Conservation (phyloP, 1,139 yeast species). For the Hansenula sp. region DNA sequence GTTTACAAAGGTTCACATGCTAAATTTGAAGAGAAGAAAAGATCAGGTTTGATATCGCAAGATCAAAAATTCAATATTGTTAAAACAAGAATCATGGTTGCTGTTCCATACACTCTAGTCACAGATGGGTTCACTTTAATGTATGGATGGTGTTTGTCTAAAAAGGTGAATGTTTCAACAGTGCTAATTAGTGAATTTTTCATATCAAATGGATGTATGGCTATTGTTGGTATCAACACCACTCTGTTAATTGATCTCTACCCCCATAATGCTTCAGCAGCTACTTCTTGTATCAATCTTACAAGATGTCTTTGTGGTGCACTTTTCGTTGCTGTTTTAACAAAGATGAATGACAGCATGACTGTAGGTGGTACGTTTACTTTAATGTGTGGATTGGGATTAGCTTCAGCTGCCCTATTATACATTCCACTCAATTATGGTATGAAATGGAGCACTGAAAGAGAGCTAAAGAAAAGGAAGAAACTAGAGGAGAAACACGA, state of each 20-base stretch:
- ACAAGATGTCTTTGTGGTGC: conserved; percentile 60
- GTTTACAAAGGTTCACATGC: conserved; percentile 31
- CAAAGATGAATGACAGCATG: conserved; percentile 48
- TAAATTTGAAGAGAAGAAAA: conserved; percentile 18
- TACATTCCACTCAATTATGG: conserved; percentile 25
- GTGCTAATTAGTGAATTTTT: conserved; percentile 53
- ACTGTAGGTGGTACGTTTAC: conserved; percentile 64
- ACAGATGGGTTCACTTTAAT: conserved; percentile 37
- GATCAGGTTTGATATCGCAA: conserved; percentile 23
- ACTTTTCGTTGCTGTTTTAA: conserved; percentile 56
- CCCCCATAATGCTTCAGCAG: conserved; percentile 56
- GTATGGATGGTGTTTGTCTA: conserved; percentile 70
- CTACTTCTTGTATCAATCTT: conserved; percentile 56
- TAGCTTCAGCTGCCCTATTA: conserved; percentile 16
- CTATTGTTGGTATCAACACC: conserved; percentile 44
- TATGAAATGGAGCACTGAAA: conserved; percentile 16
- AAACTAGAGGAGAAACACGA: background rate
- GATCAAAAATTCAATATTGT: conserved; percentile 36
- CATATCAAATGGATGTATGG: conserved; percentile 49
- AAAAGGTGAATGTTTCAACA: conserved; percentile 44
- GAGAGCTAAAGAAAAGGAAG: conserved; percentile 3
- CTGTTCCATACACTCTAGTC: conserved; percentile 31
- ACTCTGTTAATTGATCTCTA: conserved; percentile 59
- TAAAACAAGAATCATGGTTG: conserved; percentile 40
- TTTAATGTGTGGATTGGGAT: conserved; percentile 41